These are phyloP conservation scores for Colletotrichum orchidophilum DNA, from an alignment of 2,329 filamentous ascomycete genomes.

Conservation along the genomic window DNA sequence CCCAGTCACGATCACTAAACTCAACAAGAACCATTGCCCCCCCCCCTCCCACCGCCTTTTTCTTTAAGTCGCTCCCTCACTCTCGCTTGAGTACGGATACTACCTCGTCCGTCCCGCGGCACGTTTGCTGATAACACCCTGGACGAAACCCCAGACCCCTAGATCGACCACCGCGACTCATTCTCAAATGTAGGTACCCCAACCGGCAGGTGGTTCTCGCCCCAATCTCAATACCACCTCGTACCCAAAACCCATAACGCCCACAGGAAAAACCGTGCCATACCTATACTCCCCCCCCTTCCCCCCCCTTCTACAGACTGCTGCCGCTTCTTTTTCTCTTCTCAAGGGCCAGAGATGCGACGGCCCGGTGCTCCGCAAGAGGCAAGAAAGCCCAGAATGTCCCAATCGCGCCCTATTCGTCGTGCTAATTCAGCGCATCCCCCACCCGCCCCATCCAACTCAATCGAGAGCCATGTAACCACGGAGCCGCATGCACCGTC, in stretches of 20 bases:
- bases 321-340: not conserved
- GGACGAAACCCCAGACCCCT: not conserved
- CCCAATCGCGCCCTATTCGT: not conserved
- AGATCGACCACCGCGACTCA: not conserved
- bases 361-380: constrained; percentile 20
- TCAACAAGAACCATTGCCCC: not conserved
- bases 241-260: not conserved
- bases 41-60: too few relatives aligned
- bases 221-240: not conserved
- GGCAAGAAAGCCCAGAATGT: not conserved
- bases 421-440: not conserved
- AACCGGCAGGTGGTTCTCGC: not conserved
- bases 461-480: not conserved
- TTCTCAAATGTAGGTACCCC: not conserved
- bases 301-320: not conserved
- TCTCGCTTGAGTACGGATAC: not conserved
- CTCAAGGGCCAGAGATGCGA: constrained; percentile 26
- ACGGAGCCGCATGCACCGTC: constrained; percentile 23
- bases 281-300: not conserved
- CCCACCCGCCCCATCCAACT: not conserved
- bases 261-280: not conserved
- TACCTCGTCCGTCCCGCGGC: not conserved
- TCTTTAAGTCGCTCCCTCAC: too few relatives aligned
- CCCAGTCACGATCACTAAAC: not conserved
- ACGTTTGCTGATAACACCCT: not conserved